phyloP scores from a whole-genome alignment of 495 filamentous ascomycete genomes.

The Xylaria longipes region DNA sequence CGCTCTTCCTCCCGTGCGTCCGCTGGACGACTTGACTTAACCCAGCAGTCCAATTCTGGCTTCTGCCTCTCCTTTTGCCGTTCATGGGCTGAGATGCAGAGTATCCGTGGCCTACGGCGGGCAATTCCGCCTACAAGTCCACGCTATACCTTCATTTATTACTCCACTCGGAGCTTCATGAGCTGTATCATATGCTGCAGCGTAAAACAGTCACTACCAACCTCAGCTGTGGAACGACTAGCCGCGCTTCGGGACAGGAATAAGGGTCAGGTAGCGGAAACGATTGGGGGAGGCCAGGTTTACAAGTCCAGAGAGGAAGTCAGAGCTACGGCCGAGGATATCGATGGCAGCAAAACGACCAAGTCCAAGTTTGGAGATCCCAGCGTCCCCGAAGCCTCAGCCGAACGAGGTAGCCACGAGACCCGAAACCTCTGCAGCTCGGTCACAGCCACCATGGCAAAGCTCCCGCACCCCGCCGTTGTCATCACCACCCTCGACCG shows the following conservation, averaged over 20 bases:
- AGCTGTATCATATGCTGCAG: background rate
- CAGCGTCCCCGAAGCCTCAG: slow-evolving; percentile 29
- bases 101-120: slow-evolving; percentile 37
- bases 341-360: background rate
- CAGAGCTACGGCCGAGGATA: background rate
- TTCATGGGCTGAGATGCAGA: slow-evolving; percentile 45
- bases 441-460: slow-evolving; percentile 71
- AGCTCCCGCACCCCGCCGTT: slow-evolving; percentile 74
- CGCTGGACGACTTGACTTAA: background rate
- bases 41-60: slow-evolving; percentile 26
- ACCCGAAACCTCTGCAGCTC: slow-evolving; percentile 38
- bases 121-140: slow-evolving; percentile 34
- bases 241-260: background rate
- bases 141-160: slow-evolving; percentile 27
- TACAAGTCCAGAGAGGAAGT: background rate
- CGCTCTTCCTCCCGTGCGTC: background rate
- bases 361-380: slow-evolving; percentile 27
- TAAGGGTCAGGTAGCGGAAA: background rate
- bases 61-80: slow-evolving; percentile 27
- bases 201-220: background rate
- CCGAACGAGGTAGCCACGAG: slow-evolving; percentile 20
- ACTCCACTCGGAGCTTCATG: slow-evolving; percentile 2
- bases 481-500: slow-evolving; percentile 65
- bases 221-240: background rate
- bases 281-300: background rate